Percentiles rank a stretch among this genome's conserved stretches.
phyloP scores from a whole-genome alignment of 345 rosid genomes.

The Hypericum androsaemum region DNA sequence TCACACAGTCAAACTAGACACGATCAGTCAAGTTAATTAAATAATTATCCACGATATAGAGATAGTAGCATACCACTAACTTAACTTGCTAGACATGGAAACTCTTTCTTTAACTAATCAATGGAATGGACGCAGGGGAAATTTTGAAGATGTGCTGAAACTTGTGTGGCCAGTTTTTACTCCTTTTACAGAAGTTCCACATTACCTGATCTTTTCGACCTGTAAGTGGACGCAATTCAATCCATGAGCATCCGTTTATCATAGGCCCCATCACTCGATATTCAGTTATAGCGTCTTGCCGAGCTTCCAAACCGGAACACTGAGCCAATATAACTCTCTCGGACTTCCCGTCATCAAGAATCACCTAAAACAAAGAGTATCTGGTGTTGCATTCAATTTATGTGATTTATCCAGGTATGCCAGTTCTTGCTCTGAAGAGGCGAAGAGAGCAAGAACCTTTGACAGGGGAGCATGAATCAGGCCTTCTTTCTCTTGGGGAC shows the following conservation, averaged over 20 bases:
- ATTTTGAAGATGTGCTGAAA: too few relatives aligned
- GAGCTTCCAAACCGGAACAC: slow-evolving; percentile 56
- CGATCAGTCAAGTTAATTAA: too few relatives aligned
- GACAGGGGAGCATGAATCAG: slow-evolving; percentile 66
- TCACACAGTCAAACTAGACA: too few relatives aligned
- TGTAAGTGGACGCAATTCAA: slow-evolving; percentile 70
- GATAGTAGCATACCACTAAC: too few relatives aligned
- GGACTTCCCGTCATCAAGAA: slow-evolving; percentile 83
- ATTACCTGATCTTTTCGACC: slow-evolving; percentile 88
- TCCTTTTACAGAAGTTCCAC: neutral
- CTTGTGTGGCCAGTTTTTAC: too few relatives aligned
- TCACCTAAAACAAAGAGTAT: slow-evolving; percentile 37
- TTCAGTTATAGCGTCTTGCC: slow-evolving; percentile 74
- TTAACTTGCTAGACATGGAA: too few relatives aligned
- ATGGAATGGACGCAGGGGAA: too few relatives aligned
- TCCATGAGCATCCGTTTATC: slow-evolving; percentile 89
- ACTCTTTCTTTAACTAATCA: too few relatives aligned
- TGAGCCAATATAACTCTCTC: slow-evolving; percentile 72
- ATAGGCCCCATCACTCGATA: slow-evolving; percentile 78
- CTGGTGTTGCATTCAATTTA: neutral
- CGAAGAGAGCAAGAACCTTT: slow-evolving; percentile 35
- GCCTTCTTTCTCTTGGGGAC: slow-evolving; percentile 77
- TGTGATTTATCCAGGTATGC: neutral
- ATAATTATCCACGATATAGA: too few relatives aligned
- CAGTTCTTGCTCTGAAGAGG: slow-evolving; percentile 3